Evolutionary conservation across 2,329 filamentous ascomycete genomes (phyloP).

Genomic region (Alternaria gansuensis): DNA sequence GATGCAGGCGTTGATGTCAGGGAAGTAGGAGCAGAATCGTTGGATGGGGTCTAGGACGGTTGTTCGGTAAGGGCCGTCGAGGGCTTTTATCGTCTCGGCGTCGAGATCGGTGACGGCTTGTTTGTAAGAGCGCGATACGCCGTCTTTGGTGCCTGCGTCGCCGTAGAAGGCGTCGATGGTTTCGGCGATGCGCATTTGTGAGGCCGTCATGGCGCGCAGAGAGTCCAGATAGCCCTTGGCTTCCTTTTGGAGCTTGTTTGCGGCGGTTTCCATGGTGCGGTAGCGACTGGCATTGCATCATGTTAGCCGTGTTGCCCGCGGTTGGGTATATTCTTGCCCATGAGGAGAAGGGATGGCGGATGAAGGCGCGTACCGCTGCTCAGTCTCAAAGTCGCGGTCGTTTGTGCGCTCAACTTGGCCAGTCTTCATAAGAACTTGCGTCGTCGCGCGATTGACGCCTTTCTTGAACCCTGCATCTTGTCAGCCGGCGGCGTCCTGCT

Average conservation of each 20-base stretch:
- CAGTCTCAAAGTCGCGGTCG: slow-evolving; percentile 98
- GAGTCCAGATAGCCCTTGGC: slow-evolving; percentile 98
- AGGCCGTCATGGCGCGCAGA: slow-evolving; percentile 97
- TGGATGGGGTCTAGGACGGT: slow-evolving; percentile 96
- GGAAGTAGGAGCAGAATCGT: slow-evolving; percentile 97
- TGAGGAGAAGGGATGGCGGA: slow-evolving; percentile 12
- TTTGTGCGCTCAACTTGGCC: slow-evolving; percentile 98
- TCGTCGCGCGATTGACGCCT: slow-evolving; percentile 98
- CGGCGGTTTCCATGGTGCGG: slow-evolving; percentile 95
- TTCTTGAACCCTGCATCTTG: slow-evolving; percentile 78
- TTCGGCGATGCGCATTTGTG: slow-evolving; percentile 98
- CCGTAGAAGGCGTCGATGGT: slow-evolving; percentile 99
- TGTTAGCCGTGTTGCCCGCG: slow-evolving; percentile 12
- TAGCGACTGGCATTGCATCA: slow-evolving; percentile 72
- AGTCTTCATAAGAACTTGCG: slow-evolving; percentile 99
- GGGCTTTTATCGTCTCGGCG: slow-evolving; percentile 96
- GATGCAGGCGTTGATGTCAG: slow-evolving; percentile 98
- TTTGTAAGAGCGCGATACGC: slow-evolving; percentile 96
- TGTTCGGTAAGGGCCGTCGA: slow-evolving; percentile 93
- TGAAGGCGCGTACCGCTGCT: slow-evolving; percentile 72
- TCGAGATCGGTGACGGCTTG: slow-evolving; percentile 98
- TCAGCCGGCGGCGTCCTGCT: slow-evolving; percentile 33
- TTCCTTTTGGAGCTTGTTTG: slow-evolving; percentile 92
- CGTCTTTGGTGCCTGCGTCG: slow-evolving; percentile 91
- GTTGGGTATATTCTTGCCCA: slow-evolving; percentile 2